Evolutionary conservation across 345 rosid genomes (phyloP).

Genomic region (Eucalyptus regnans): DNA sequence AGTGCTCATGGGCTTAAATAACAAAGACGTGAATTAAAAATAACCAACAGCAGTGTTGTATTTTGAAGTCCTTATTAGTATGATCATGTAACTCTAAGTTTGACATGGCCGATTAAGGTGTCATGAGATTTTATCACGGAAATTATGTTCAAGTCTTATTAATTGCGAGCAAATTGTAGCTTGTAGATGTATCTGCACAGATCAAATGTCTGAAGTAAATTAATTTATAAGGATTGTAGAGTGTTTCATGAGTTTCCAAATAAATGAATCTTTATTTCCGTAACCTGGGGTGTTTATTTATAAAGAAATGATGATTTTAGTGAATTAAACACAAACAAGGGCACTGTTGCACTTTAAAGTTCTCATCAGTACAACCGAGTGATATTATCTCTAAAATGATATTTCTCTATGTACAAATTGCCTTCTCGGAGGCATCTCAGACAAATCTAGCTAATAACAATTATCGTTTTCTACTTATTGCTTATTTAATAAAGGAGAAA

Average conservation of each 20-base stretch:
- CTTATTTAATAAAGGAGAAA: background rate
- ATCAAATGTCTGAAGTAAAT: background rate
- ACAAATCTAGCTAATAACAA: background rate
- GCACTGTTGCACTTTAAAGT: background rate
- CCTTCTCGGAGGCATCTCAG: background rate
- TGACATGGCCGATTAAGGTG: background rate
- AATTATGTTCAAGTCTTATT: background rate
- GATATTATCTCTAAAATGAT: background rate
- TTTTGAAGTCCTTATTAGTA: background rate
- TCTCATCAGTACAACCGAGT: background rate
- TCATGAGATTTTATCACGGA: background rate
- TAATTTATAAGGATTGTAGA: background rate
- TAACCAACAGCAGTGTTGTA: background rate
- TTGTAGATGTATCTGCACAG: background rate
- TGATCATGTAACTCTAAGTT: background rate
- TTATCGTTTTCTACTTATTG: background rate
- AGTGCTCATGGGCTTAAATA: background rate
- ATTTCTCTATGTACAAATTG: background rate
- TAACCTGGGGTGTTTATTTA: background rate
- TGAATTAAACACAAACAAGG: background rate
- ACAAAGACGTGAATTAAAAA: background rate
- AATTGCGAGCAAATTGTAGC: background rate
- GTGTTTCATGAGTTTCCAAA: background rate
- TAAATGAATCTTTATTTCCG: accelerated
- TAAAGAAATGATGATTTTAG: background rate